Percentiles rank a stretch among this genome's conserved stretches.
Conservation (phyloP, 2,329 filamentous ascomycete genomes). For the Pseudogymnoascus sp. region DNA sequence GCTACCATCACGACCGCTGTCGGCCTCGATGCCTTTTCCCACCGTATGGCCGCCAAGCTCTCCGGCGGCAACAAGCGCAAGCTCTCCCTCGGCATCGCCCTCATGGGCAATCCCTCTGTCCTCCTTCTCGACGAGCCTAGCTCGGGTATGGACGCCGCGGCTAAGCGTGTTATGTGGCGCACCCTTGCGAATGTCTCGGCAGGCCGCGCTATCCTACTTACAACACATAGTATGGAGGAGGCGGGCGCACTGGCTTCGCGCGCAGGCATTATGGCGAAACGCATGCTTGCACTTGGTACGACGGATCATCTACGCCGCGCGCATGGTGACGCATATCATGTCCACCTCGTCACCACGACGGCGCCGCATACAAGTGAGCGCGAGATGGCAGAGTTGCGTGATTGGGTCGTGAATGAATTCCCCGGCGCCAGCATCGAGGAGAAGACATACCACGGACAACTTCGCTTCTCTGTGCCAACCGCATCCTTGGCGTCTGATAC, state of each 20-base stretch:
- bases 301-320: constrained; percentile 63
- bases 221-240: constrained; percentile 93
- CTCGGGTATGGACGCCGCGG: constrained; percentile 81
- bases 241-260: constrained; percentile 79
- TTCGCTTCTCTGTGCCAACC: constrained; percentile 72
- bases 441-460: constrained; percentile 74
- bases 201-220: constrained; percentile 77
- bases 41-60: constrained; percentile 69
- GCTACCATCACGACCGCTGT: constrained; percentile 71
- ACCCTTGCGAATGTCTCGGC: constrained; percentile 67
- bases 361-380: constrained; percentile 64
- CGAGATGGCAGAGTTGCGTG: constrained; percentile 59
- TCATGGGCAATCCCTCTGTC: constrained; percentile 87
- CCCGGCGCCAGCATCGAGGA: constrained; percentile 60
- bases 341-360: constrained; percentile 69
- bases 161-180: constrained; percentile 89
- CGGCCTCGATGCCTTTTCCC: constrained; percentile 61
- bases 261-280: constrained; percentile 76
- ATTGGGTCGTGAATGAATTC: constrained; percentile 58
- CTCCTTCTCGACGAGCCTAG: constrained; percentile 84
- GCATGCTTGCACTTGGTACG: constrained; percentile 79
- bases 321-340: constrained; percentile 71
- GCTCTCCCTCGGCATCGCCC: constrained; percentile 75
- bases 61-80: constrained; percentile 95
- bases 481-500: neutral